A percentile compares a stretch with the other conserved stretches of the same genome.
Conservation (phyloP, 2,329 filamentous ascomycete species). For the Geosmithia putterillii region DNA sequence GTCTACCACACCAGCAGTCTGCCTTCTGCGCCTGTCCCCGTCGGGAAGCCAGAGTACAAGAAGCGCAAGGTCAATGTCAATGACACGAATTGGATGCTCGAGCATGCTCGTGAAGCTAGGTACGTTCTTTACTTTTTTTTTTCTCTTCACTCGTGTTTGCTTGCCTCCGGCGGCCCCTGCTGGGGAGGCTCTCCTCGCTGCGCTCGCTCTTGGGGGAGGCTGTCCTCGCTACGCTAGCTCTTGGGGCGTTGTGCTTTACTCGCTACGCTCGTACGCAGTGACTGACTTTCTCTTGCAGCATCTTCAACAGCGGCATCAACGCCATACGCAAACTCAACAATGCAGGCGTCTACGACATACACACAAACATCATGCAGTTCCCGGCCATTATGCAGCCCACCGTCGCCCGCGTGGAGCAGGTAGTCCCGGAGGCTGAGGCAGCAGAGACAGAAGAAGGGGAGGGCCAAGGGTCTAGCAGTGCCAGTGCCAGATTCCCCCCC, state of each 20-base stretch:
- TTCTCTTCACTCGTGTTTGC: not conserved
- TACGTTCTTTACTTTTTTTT: conserved; percentile 23
- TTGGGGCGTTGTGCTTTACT: too few relatives aligned
- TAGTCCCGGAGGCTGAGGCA: conserved; percentile 32
- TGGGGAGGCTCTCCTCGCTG: not conserved
- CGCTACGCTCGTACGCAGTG: too few relatives aligned
- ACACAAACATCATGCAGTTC: conserved; percentile 86
- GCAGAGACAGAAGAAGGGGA: conserved; percentile 8
- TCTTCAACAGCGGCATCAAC: conserved; percentile 69
- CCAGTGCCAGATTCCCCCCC: conserved; percentile 28
- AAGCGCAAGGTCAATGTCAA: conserved; percentile 81
- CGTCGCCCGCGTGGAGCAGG: conserved; percentile 68
- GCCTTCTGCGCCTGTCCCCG: conserved; percentile 63
- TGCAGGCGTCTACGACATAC: conserved; percentile 77
- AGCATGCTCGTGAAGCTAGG: conserved; percentile 87
- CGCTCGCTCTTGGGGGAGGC: too few relatives aligned
- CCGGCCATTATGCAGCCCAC: conserved; percentile 84
- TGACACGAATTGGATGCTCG: conserved; percentile 90
- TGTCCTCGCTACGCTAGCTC: too few relatives aligned
- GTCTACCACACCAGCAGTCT: conserved; percentile 85
- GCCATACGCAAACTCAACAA: conserved; percentile 56
- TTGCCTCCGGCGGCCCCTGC: too few relatives aligned
- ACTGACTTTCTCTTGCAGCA: too few relatives aligned
- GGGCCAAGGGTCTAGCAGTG: conserved; percentile 5
- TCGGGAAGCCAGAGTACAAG: conserved; percentile 69